These are phyloP conservation scores for Claviceps pazoutovae DNA, from an alignment of 2,329 filamentous ascomycete species.

Conservation along the genomic window DNA sequence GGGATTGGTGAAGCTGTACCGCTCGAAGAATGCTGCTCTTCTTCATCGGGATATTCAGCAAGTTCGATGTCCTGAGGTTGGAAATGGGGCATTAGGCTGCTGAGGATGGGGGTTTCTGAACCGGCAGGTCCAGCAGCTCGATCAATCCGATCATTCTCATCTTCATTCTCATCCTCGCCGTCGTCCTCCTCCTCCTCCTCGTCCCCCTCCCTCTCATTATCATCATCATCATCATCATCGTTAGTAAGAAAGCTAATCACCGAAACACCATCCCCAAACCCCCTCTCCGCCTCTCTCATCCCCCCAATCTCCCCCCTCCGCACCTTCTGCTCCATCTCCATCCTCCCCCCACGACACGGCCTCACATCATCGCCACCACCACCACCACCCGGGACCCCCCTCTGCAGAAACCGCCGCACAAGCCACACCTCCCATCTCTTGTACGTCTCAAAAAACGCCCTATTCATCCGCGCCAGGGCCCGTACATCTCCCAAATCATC, in stretches of 20 bases:
- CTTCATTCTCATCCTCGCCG: slow-evolving; percentile 16
- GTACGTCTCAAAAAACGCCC: slow-evolving; percentile 30
- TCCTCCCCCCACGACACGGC: no score
- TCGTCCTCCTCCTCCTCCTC: slow-evolving; percentile 8
- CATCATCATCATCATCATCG: slow-evolving; percentile 6
- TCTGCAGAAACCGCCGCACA: slow-evolving; percentile 21
- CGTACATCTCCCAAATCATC: slow-evolving; percentile 28
- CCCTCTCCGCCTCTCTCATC: slow-evolving; percentile 13
- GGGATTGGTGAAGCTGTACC: slow-evolving; percentile 5
- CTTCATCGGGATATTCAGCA: neutral
- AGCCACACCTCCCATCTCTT: slow-evolving; percentile 29
- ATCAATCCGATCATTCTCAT: slow-evolving; percentile 12
- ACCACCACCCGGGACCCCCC: slow-evolving; percentile 5
- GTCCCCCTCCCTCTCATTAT: slow-evolving; percentile 14
- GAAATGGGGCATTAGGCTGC: neutral
- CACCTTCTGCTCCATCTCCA: slow-evolving; percentile 20
- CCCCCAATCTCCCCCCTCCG: slow-evolving; percentile 17
- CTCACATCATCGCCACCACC: no score
- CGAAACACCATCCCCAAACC: neutral
- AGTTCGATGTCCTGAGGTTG: neutral
- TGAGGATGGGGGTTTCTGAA: neutral
- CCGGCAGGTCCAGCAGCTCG: slow-evolving; percentile 5
- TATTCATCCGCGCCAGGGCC: slow-evolving; percentile 27
- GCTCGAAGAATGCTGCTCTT: neutral
- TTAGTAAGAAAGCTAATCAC: neutral